Conservation (phyloP, 176 grass and related monocot genomes). For the Poa pratensis region DNA sequence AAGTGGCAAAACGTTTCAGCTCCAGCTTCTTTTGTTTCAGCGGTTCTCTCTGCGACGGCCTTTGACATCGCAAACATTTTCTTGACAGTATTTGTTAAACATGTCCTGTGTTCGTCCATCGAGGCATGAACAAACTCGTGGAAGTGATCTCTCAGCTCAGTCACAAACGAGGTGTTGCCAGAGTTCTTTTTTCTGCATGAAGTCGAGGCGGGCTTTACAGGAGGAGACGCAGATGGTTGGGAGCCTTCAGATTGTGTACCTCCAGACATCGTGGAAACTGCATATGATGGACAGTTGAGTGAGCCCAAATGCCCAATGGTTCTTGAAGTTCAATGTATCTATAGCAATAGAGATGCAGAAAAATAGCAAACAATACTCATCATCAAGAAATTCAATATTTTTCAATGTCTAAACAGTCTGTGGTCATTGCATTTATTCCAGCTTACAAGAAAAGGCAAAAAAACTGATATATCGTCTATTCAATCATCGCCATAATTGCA, state of each 20-base stretch:
- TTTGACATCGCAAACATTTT: slow-evolving; percentile 84
- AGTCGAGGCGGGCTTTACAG: slow-evolving; percentile 41
- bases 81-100: slow-evolving; percentile 69
- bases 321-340: not conserved
- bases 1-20: slow-evolving; percentile 58
- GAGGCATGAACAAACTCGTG: slow-evolving; percentile 83
- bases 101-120: slow-evolving; percentile 74
- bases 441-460: not conserved
- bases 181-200: slow-evolving; percentile 76
- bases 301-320: not conserved
- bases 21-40: slow-evolving; percentile 50
- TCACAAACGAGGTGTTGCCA: slow-evolving; percentile 53
- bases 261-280: slow-evolving; percentile 38
- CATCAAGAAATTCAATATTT: not conserved
- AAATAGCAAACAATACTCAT: not conserved
- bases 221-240: slow-evolving; percentile 16
- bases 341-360: not conserved
- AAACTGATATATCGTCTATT: not conserved
- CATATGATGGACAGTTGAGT: not conserved
- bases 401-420: not conserved
- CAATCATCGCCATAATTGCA: not conserved
- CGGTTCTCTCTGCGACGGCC: slow-evolving; percentile 51
- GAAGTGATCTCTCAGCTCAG: slow-evolving; percentile 68
- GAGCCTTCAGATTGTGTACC: slow-evolving; percentile 11
- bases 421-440: not conserved